Conservation (phyloP, 345 rosid species). For the Turritis glabra region DNA sequence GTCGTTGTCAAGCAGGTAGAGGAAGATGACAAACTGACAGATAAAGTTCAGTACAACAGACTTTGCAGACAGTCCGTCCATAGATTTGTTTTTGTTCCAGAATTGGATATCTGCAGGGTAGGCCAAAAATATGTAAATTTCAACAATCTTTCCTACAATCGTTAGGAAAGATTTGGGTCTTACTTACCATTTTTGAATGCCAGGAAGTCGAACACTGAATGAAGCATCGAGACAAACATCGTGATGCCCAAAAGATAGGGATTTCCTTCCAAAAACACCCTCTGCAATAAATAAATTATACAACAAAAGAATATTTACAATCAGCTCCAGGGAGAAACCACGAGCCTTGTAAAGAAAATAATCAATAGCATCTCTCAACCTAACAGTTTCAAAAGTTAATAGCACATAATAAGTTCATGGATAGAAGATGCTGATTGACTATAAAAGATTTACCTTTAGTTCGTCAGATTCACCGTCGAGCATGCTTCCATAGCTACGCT, state of each 20-base stretch:
- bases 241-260: conserved; percentile 89
- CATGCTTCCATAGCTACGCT: conserved; percentile 98
- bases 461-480: conserved; percentile 98
- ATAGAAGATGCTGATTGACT: neutral
- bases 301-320: conserved; percentile 4
- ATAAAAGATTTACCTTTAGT: conserved; percentile 63
- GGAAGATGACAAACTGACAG: conserved; percentile 91
- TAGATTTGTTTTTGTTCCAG: conserved; percentile 99
- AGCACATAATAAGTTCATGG: conserved; percentile 5
- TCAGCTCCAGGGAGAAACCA: conserved; percentile 1
- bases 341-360: neutral
- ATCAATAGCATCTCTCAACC: neutral
- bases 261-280: conserved; percentile 98
- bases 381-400: neutral
- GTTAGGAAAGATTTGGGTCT: neutral
- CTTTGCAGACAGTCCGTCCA: conserved; percentile 99
- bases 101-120: conserved; percentile 84
- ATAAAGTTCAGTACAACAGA: conserved; percentile 90
- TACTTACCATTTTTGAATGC: conserved; percentile 91
- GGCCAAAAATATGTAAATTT: conserved; percentile 17
- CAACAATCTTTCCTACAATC: neutral
- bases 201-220: conserved; percentile 88
- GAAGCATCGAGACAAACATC: conserved; percentile 88
- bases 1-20: conserved; percentile 93
- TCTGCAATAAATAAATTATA: conserved; percentile 49